Base-by-base conservation (phyloP, 805 yeast species). In the Candida patagonica region DNA sequence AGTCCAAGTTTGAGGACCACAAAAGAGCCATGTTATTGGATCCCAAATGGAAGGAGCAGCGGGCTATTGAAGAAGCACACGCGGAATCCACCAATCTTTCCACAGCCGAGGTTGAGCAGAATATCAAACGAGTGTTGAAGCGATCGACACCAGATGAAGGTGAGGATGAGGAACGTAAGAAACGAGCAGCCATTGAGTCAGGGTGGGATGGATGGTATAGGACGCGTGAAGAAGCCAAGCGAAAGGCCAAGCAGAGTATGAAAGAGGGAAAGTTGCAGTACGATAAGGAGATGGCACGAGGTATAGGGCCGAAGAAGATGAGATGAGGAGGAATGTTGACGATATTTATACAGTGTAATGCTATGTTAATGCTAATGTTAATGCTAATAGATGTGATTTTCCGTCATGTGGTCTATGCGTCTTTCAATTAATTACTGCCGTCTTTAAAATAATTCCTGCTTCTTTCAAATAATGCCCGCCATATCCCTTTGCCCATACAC, bases 1-100 rank as follows among this genome's bases (percentile, higher is more conserved):
- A 82, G 49, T 67, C 70, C 30, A 65, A 78, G 46, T 85, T 81
- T 54, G 55, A 61, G 30, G 71, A 70, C 45, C 96, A 89, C 56
- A 65, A 88, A 48, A 71, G 74, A 43, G 71, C 77, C 12, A 63
- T 81, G 41, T 63, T 84, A 26, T 62, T 88, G 33, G 95, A 88
- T 58, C 95, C 96, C 2, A 67, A 74, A 48, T 84, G 83, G 61
- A 71, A 75, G 47, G 76, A 75, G 41, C 86, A 85, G 56, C 77
- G 75, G 52, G 61, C 52, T 1, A 42, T 50, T 23, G 62, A 56
- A 8, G 57, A 51, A 20, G 53, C 55, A 10, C 56, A 63, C 16
- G 46, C 41, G 23, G 49, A 59, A 5, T 46, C 56, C 9, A 49
- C 67, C 5, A 66, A 66, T 38, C 44, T 65, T 40, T 56, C 55